Conservation (phyloP, 768 basidiomycete species). For the Auricularia cornea region DNA sequence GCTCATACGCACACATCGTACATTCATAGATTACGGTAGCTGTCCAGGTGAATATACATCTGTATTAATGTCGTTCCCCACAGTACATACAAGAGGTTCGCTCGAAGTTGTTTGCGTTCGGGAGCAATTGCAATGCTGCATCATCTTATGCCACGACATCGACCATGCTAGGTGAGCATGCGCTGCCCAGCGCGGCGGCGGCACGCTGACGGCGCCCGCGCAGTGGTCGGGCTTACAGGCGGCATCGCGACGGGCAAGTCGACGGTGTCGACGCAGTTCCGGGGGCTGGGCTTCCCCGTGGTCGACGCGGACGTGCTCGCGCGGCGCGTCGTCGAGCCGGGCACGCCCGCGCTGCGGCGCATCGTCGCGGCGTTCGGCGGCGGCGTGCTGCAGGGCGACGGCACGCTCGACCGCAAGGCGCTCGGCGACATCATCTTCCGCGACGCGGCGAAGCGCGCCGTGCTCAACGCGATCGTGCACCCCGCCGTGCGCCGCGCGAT, state of each 20-base stretch:
- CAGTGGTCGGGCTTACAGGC: constrained; percentile 92
- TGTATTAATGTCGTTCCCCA: background rate
- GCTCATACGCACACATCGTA: too few relatives aligned
- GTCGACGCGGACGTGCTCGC: constrained; percentile 91
- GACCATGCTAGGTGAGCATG: background rate
- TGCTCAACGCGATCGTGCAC: constrained; percentile 80
- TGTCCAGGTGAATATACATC: background rate
- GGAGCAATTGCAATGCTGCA: background rate
- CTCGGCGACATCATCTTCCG: constrained; percentile 82
- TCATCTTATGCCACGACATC: background rate
- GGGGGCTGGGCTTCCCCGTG: constrained; percentile 61
- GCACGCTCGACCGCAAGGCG: constrained; percentile 70
- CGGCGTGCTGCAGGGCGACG: constrained; percentile 56
- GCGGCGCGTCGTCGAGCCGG: constrained; percentile 76
- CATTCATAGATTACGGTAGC: background rate
- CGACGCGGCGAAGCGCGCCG: constrained; percentile 58
- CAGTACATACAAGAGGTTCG: too few relatives aligned
- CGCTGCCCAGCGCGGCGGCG: background rate
- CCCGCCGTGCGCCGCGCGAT: constrained; percentile 83
- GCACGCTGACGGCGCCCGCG: too few relatives aligned
- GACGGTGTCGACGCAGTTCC: constrained; percentile 71
- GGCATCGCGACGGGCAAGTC: constrained; percentile 97
- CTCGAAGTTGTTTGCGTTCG: background rate
- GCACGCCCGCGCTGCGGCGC: constrained; percentile 58
- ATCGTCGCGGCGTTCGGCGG: constrained; percentile 67